phyloP scores from a whole-genome alignment of 2,329 filamentous ascomycete genomes.

The Talaromyces islandicus region DNA sequence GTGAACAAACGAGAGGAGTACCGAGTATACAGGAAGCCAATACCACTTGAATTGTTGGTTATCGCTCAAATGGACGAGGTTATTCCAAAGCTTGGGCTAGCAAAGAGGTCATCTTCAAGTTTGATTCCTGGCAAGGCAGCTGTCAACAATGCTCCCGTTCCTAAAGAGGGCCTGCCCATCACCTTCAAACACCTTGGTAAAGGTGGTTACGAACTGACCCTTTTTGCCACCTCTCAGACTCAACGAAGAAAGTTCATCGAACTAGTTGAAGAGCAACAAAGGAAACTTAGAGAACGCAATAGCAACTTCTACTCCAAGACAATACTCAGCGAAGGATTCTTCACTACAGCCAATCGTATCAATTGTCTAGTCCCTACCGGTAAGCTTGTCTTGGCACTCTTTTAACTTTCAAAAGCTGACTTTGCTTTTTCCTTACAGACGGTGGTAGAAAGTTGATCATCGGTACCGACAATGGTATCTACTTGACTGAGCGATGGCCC shows the following conservation, averaged over 20 bases:
- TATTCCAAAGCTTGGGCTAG: conserved; percentile 69
- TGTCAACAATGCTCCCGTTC: conserved; percentile 41
- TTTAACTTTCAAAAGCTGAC: neutral
- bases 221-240: conserved; percentile 80
- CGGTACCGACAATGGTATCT: conserved; percentile 91
- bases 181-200: conserved; percentile 95
- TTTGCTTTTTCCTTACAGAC: conserved; percentile 48
- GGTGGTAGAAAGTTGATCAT: conserved; percentile 91
- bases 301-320: conserved; percentile 66
- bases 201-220: conserved; percentile 84
- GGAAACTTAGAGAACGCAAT: conserved; percentile 67
- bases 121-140: conserved; percentile 61
- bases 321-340: conserved; percentile 76
- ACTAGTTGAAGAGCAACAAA: conserved; percentile 85
- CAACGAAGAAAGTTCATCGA: conserved; percentile 96
- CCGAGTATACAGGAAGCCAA: conserved; percentile 91
- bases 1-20: conserved; percentile 91
- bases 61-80: conserved; percentile 98
- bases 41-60: conserved; percentile 84
- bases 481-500: conserved; percentile 81
- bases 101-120: conserved; percentile 84
- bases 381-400: conserved; percentile 42
- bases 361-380: conserved; percentile 92
- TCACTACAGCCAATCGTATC: conserved; percentile 80
- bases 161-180: conserved; percentile 80